A percentile compares a stretch with the other conserved stretches of the same genome.
Conservation (phyloP, 2,329 filamentous ascomycete species). For the Aspergillus ochraceus region DNA sequence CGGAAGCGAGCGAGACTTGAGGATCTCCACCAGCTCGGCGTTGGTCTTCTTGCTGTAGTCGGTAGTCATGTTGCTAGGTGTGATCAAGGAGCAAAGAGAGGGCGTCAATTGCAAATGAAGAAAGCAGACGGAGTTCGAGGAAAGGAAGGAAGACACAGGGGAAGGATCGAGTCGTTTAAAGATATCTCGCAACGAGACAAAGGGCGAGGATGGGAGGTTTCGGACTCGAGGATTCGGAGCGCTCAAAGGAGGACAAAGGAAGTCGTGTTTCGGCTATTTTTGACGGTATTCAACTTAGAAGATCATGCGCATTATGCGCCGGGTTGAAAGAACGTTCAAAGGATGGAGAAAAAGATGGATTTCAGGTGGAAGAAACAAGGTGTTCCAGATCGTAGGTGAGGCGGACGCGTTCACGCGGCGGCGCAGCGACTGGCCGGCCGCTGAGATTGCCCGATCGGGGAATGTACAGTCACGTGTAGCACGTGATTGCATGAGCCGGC, state of each 20-base stretch:
- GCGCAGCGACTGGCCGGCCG: neutral
- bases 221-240: neutral
- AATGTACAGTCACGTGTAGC: neutral
- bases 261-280: neutral
- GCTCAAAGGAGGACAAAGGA: neutral
- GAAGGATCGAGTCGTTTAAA: neutral
- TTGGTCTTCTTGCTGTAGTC: constrained; percentile 54
- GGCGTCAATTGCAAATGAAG: neutral
- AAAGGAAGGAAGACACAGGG: neutral
- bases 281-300: neutral
- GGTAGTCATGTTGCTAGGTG: constrained; percentile 33
- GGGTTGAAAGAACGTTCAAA: neutral
- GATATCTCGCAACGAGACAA: neutral
- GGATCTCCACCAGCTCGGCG: constrained; percentile 50
- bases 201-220: neutral
- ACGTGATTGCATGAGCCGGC: neutral
- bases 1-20: constrained; percentile 49
- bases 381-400: neutral
- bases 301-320: neutral
- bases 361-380: neutral
- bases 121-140: neutral
- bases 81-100: constrained; percentile 1
- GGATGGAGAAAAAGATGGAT: neutral
- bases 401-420: constrained; percentile 2
- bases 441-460: neutral